These are phyloP conservation scores for Penicillium dipodomyicola DNA, from an alignment of 495 filamentous ascomycete genomes.

Conservation along the genomic window DNA sequence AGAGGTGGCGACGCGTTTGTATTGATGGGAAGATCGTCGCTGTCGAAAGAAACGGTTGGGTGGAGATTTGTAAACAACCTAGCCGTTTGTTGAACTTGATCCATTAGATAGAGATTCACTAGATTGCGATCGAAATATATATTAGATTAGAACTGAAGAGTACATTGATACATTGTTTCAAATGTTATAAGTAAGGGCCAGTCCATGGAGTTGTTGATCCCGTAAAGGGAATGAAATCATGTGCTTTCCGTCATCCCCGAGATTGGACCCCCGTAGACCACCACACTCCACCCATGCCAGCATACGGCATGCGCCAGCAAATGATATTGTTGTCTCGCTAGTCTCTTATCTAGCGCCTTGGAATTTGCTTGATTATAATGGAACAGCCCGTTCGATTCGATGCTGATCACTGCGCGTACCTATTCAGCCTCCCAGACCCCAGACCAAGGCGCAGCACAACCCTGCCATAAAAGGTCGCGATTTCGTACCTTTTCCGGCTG, in stretches of 20 bases:
- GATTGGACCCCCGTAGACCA: background rate
- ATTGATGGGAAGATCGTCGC: slow-evolving; percentile 83
- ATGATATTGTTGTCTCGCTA: background rate
- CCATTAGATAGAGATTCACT: slow-evolving; percentile 7
- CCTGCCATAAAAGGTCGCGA: slow-evolving; percentile 22
- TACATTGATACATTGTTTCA: background rate
- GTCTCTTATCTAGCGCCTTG: background rate
- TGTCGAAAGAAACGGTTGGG: slow-evolving; percentile 66
- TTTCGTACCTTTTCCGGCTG: slow-evolving; percentile 45
- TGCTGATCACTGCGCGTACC: slow-evolving; percentile 51
- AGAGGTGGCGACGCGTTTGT: slow-evolving; percentile 79
- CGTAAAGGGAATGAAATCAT: slow-evolving; percentile 1
- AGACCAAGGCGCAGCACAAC: slow-evolving; percentile 29
- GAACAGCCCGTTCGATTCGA: slow-evolving; percentile 28
- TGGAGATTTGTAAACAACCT: slow-evolving; percentile 55
- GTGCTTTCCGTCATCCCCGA: slow-evolving; percentile 6
- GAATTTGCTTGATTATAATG: slow-evolving; percentile 17
- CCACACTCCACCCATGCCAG: background rate
- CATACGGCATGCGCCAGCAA: background rate
- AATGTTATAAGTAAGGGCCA: background rate
- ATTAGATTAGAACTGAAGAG: background rate
- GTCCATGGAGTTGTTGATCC: background rate
- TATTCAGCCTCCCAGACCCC: slow-evolving; percentile 47
- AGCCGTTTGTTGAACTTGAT: slow-evolving; percentile 28
- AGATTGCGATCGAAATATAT: background rate